Base-by-base conservation (phyloP, 768 basidiomycete genomes). In the Naganishia vaughanmartiniae region DNA sequence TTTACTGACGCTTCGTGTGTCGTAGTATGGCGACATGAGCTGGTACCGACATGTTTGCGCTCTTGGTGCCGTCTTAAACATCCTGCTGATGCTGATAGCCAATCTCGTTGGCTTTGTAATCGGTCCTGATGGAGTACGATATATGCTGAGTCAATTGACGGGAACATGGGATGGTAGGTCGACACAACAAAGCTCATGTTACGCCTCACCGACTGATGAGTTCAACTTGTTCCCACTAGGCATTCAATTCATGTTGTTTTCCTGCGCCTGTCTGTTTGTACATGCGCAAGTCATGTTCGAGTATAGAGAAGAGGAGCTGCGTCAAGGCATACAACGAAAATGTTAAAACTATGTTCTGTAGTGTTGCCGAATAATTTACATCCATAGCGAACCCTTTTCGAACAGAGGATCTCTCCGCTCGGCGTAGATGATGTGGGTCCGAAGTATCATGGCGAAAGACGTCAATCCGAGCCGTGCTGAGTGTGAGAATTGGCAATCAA, bases 81-180 rank as follows among this genome's bases (percentile, higher is more conserved):
- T 94, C 30, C 76, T 94, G 31, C 86, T 91, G 82, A 91, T 98
- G 92, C 89, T 92, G 86, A 79, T 86, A 0, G 96, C 93, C 28
- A 98, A 99, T 80, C 85, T 98, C 12, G 88, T 98, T 4, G 96
- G 96, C 1, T 98, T 99, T 77, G 95, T 93, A 15, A 85, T 97
- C 55, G 94, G 94, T 1, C 83, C 87, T 0, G 92, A 96, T 6
- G 93, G 93, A 0, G 85, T 89, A 46, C 78, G 81, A 51, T 89
- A 89, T 78, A 86, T 97, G 79, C 78, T 87, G 5, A 71, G 80
- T 6, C 83, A 89, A 78, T 79, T 98, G 45, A 80, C 87, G 58
- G 86, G 87, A 6, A 88, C 86, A n/a, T 83, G 83, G 74, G 83
- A 86, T 78, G 94, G 93, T 89, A 74, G 66, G 78, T 74, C 15